Evolutionary conservation across 75 land plant genomes (phyloP), one percentile per base, ranked within the genome.

Genomic region (Cryptomeria japonica): DNA sequence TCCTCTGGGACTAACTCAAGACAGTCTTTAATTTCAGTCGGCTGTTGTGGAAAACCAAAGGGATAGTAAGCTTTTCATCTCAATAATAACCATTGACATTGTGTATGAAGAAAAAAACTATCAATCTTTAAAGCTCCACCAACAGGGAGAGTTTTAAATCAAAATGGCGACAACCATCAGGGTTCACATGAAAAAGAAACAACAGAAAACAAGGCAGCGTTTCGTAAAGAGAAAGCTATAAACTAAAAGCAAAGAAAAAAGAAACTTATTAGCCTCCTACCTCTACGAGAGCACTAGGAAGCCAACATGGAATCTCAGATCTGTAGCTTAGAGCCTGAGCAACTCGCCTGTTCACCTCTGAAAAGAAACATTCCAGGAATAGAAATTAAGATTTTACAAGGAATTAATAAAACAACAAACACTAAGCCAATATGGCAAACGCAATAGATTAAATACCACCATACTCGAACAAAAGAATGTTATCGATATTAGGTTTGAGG

Each of bases 251-350:
- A 76, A 22, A 39, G 4, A 19, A 39, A 41, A 79, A 39, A 6
- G 42, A 41, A 39, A 38, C 16, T 39, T 19, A 25, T 46, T 12
- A 46, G 31, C 25, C 41, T 42, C 51, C 49, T 82, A 80, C 83
- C 83, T 80, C 44, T 22, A 15, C 47, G 44, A 44, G 1, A 28
- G 83, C 83, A 41, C 83, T 28, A 28, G 31, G 49, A 5, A 44
- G 49, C 44, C 44, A 80, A 44, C 49, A 44, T 25, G 83, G 83
- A 9, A 80, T 80, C 83, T 80, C 51, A 3, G 83, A 37, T 22
- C 83, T 41, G 32, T 80, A 80, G 49, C 83, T 44, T n/a, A 44
- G 19, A 42, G 83, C 83, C 32, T 44, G 83, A 28, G 83, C 51
- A 6, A 80, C 1, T 3, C 46, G 5, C 46, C 46, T 44, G 46